phyloP scores from a whole-genome alignment of 345 rosid species.

The Anacardium occidentale region DNA sequence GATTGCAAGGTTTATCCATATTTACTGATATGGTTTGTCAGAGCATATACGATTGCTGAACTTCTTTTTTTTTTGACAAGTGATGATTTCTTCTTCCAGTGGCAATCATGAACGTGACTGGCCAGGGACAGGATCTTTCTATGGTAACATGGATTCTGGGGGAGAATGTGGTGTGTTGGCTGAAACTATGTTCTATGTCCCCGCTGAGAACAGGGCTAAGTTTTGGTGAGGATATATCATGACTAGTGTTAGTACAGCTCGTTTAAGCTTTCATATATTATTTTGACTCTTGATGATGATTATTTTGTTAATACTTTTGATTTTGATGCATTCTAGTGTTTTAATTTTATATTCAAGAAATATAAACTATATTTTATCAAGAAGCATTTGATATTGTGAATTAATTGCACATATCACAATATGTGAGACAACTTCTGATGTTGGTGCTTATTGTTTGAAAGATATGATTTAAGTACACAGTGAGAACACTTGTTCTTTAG shows the following conservation, averaged over 20 bases:
- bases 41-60: not conserved
- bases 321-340: not conserved
- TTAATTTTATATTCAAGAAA: not conserved
- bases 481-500: not conserved
- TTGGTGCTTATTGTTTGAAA: no score
- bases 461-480: not conserved
- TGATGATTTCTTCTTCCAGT: conserved; percentile 31
- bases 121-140: conserved; percentile 68
- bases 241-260: not conserved
- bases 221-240: conserved; percentile 40
- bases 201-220: conserved; percentile 64
- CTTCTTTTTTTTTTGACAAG: not conserved
- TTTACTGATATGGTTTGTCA: not conserved
- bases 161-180: conserved; percentile 79
- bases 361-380: not conserved
- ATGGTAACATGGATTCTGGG: conserved; percentile 56
- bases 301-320: conserved; percentile 4
- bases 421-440: not conserved
- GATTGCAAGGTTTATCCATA: conserved; percentile 55
- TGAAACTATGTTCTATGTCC: conserved; percentile 68
- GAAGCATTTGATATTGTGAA: not conserved
- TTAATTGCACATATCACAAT: not conserved
- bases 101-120: conserved; percentile 82
- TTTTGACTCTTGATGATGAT: not conserved
- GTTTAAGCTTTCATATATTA: not conserved